Conservation (phyloP, 2,329 filamentous ascomycete genomes). For the Paramyrothecium roridum region DNA sequence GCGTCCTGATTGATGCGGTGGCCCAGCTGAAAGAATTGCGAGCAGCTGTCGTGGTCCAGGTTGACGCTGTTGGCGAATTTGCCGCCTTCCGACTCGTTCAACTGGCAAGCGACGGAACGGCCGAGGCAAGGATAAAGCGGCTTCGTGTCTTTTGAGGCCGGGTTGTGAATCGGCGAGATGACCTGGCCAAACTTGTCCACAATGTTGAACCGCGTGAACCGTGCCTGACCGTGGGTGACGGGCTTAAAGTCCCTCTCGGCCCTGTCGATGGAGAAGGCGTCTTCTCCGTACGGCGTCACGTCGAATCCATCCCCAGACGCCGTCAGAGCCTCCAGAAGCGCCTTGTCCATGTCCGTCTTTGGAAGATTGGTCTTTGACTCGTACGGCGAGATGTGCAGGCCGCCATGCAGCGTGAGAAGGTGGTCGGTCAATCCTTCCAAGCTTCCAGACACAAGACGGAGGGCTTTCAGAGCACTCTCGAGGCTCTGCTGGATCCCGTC, state of each 20-base stretch:
- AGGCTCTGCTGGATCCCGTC: background rate
- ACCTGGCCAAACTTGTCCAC: constrained; percentile 6
- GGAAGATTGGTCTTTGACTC: background rate
- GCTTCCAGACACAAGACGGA: background rate
- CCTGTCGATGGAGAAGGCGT: background rate
- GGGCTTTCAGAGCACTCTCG: background rate
- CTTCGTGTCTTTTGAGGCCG: no score
- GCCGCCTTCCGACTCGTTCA: no score
- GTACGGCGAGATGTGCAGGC: background rate
- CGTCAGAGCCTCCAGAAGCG: background rate
- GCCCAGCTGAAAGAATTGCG: background rate
- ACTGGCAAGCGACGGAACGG: no score
- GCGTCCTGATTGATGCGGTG: background rate
- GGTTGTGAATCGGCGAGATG: no score
- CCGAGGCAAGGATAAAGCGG: no score
- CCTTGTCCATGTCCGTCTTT: background rate
- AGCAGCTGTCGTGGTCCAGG: background rate
- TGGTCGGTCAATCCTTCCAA: constrained; percentile 1
- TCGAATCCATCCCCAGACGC: background rate
- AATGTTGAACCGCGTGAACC: constrained; percentile 2
- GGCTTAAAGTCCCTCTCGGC: background rate
- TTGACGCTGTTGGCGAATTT: no score
- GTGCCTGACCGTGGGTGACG: constrained; percentile 2
- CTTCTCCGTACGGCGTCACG: background rate
- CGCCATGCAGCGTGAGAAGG: background rate